Conservation (phyloP, 140 eudicot genomes). For the Anethum foeniculum region DNA sequence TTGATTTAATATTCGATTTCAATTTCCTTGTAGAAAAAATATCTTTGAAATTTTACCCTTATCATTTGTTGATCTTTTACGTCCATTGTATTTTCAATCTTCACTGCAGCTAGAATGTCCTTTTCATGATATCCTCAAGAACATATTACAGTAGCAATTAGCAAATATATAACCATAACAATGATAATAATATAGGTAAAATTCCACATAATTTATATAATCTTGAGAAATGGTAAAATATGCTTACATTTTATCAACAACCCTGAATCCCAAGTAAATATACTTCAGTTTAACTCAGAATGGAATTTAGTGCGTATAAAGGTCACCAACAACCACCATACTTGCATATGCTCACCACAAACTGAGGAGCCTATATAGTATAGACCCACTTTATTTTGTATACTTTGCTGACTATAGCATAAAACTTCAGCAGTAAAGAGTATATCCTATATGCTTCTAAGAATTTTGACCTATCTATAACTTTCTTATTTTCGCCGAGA, state of each 20-base stretch:
- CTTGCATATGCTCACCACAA: slow-evolving; percentile 1
- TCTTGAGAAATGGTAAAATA: neutral
- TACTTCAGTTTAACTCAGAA: neutral
- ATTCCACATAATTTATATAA: too few species aligned
- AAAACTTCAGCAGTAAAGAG: neutral
- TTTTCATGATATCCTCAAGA: too few species aligned
- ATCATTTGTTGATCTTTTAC: too few species aligned
- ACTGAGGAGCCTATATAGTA: neutral
- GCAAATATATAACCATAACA: too few species aligned
- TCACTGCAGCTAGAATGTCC: too few species aligned
- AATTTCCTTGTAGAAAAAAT: too few species aligned
- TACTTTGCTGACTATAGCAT: neutral
- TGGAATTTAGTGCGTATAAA: neutral
- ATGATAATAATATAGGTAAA: neutral
- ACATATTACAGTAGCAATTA: too few species aligned
- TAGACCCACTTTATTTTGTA: slow-evolving; percentile 2
- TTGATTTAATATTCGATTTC: too few species aligned
- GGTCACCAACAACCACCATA: neutral
- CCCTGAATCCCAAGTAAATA: too few species aligned
- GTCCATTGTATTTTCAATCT: too few species aligned
- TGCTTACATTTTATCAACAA: neutral
- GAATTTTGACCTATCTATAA: neutral
- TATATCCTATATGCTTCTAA: neutral
- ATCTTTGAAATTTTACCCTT: too few species aligned
- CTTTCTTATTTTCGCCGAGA: neutral